Percentiles rank a stretch among this genome's conserved stretches.
Evolutionary conservation across 108 stramenopile genomes (phyloP).

Genomic region (Seminavis robusta): DNA sequence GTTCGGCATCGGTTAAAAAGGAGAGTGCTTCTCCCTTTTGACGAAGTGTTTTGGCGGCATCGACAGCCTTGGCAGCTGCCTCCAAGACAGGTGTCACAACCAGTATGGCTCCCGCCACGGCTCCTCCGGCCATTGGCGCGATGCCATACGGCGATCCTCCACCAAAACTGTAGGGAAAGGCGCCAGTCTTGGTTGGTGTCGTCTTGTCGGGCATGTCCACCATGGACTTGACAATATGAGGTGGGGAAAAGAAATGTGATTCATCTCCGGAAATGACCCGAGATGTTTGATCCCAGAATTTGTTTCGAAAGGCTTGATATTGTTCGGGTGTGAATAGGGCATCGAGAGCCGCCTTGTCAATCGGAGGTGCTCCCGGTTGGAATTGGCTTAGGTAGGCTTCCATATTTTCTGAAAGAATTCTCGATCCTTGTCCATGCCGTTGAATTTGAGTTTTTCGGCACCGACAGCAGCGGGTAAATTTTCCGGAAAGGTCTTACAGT

Average conservation of each 20-base stretch:
- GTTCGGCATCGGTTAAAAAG: constrained; percentile 63
- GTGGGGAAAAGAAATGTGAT: constrained; percentile 62
- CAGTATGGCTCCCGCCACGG: constrained; percentile 73
- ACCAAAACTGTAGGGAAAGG: constrained; percentile 62
- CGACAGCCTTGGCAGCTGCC: constrained; percentile 56
- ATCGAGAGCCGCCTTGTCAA: constrained; percentile 57
- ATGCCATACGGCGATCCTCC: constrained; percentile 36
- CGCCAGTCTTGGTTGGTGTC: constrained; percentile 10
- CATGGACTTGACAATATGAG: constrained; percentile 70
- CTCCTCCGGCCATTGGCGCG: constrained; percentile 50
- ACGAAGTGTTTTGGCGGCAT: constrained; percentile 48
- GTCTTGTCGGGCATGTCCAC: constrained; percentile 45
- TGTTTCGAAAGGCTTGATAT: constrained; percentile 74
- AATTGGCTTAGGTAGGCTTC: constrained; percentile 74
- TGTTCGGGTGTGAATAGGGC: constrained; percentile 69
- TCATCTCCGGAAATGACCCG: constrained; percentile 75
- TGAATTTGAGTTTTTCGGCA: constrained; percentile 55
- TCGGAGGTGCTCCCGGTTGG: constrained; percentile 62
- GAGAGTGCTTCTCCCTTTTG: constrained; percentile 79
- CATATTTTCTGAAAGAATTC: constrained; percentile 72
- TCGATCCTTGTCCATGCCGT: constrained; percentile 81
- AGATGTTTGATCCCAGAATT: constrained; percentile 76
- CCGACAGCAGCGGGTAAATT: constrained; percentile 73
- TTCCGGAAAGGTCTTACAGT: constrained; percentile 59
- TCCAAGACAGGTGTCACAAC: constrained; percentile 71